Conservation (phyloP, 495 filamentous ascomycete genomes). For the Hypomontagnella submonticulosa region DNA sequence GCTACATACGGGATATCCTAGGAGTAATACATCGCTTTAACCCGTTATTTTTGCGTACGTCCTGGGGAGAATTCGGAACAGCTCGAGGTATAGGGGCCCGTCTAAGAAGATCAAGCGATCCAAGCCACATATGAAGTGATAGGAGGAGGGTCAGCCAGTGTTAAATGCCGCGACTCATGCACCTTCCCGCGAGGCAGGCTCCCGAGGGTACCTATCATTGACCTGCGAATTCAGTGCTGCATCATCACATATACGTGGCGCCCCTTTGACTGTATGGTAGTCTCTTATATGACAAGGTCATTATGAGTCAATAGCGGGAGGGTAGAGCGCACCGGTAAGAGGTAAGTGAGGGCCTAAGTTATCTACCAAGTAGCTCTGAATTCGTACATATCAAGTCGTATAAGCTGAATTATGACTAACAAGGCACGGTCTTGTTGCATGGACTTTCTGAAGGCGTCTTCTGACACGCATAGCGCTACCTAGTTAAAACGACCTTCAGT, state of each 20-base stretch:
- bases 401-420: neutral
- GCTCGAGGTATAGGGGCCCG: neutral
- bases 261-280: constrained; percentile 36
- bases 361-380: neutral
- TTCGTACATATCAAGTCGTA: neutral
- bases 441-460: no score
- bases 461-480: no score
- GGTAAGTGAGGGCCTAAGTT: neutral
- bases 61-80: neutral
- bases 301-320: constrained; percentile 27
- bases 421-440: no score
- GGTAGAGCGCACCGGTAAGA: constrained; percentile 14
- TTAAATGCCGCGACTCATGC: constrained; percentile 32
- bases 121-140: constrained; percentile 5
- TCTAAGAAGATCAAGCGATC: constrained; percentile 5
- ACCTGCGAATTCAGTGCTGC: constrained; percentile 20
- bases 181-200: constrained; percentile 41
- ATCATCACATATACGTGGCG: constrained; percentile 37
- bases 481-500: no score
- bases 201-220: constrained; percentile 31
- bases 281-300: constrained; percentile 30
- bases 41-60: neutral
- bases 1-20: neutral
- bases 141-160: constrained; percentile 8
- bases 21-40: constrained; percentile 1